Conservation (phyloP, 495 filamentous ascomycete species). For the Lichina pygmaea region DNA sequence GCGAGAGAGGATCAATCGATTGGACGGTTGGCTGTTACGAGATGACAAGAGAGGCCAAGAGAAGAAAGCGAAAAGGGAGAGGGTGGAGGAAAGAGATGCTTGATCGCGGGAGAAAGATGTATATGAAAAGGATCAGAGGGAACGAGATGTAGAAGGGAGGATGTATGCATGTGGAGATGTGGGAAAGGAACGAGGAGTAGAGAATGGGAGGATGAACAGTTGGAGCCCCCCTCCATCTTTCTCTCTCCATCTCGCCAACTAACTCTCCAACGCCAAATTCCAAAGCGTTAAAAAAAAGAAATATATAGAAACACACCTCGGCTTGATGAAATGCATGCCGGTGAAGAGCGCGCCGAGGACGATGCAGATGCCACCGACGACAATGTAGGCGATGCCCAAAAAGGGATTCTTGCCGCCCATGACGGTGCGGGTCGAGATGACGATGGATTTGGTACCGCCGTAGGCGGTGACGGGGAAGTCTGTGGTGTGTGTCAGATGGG, state of each 20-base stretch:
- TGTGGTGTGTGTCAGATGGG: slow-evolving; percentile 7
- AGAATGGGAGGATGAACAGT: no score
- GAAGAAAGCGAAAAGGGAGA: no score
- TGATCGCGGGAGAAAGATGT: no score
- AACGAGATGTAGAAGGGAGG: no score
- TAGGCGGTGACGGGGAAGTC: slow-evolving; percentile 62
- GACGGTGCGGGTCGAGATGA: slow-evolving; percentile 78
- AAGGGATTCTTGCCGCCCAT: slow-evolving; percentile 92
- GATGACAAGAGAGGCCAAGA: no score
- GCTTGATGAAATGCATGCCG: slow-evolving; percentile 67
- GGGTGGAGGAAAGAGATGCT: no score
- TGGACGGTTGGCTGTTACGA: no score
- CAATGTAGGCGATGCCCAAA: slow-evolving; percentile 84
- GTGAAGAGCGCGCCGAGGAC: slow-evolving; percentile 72
- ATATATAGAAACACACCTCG: slow-evolving; percentile 26
- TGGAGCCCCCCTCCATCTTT: no score
- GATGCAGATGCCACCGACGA: slow-evolving; percentile 81
- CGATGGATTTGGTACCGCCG: slow-evolving; percentile 77
- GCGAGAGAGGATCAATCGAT: no score
- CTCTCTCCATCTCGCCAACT: no score
- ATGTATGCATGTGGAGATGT: not conserved
- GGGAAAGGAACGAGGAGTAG: not conserved
- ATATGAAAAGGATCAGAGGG: no score
- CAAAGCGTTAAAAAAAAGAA: not conserved
- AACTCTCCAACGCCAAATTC: no score